Conservation (phyloP, 2,329 filamentous ascomycete genomes). For the Diaporthe amygdali region DNA sequence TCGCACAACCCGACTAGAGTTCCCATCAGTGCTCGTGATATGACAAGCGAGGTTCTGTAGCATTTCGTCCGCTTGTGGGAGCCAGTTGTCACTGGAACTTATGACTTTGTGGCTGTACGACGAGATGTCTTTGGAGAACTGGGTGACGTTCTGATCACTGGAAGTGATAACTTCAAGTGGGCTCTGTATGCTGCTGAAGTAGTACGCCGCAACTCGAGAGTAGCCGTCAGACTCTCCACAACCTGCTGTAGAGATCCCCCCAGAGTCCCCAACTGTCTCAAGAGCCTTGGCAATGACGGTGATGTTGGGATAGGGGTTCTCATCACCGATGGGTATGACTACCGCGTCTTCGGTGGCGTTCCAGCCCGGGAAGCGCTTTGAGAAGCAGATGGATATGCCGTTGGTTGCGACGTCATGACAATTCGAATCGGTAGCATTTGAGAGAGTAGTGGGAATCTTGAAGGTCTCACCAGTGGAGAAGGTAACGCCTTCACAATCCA, state of each 20-base stretch:
- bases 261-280: background rate
- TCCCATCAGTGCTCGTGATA: background rate
- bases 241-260: background rate
- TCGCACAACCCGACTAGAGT: background rate
- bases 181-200: background rate
- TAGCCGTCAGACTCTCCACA: background rate
- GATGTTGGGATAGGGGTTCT: background rate
- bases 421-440: background rate
- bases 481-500: background rate
- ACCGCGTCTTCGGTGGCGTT: background rate
- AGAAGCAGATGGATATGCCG: background rate
- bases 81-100: background rate
- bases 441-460: background rate
- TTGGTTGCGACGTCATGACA: background rate
- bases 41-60: slow-evolving; percentile 5
- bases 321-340: background rate
- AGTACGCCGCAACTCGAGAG: background rate
- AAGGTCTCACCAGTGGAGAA: background rate
- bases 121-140: background rate
- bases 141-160: background rate
- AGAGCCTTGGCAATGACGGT: background rate
- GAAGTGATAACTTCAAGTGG: background rate
- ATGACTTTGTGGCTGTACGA: background rate
- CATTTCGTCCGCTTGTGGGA: background rate
- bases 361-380: background rate